Conservation (phyloP, 768 basidiomycete genomes). For the Russula abietina region DNA sequence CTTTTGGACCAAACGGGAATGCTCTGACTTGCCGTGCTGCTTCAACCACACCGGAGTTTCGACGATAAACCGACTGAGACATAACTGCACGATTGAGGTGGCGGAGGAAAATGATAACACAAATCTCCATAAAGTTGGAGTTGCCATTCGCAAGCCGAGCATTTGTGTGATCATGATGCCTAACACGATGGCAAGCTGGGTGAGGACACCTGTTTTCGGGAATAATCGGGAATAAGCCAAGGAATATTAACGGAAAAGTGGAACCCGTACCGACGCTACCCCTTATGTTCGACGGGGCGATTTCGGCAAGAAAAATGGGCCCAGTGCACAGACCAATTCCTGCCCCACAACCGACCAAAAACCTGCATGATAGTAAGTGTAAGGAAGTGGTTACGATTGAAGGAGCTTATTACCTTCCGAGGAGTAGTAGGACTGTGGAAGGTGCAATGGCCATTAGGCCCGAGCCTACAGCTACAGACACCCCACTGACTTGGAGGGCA, state of each 20-base stretch:
- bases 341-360: conserved; percentile 63
- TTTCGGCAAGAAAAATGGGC: conserved; percentile 81
- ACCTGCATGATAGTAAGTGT: conserved; percentile 34
- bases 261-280: conserved; percentile 60
- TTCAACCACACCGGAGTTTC: conserved; percentile 72
- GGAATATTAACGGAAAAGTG: neutral
- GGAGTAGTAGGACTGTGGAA: conserved; percentile 46
- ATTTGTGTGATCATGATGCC: conserved; percentile 84
- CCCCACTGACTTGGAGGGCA: conserved; percentile 54
- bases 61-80: conserved; percentile 47
- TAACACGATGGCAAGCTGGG: conserved; percentile 76
- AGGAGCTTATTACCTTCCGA: conserved; percentile 54
- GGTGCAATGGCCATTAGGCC: conserved; percentile 59
- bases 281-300: conserved; percentile 70
- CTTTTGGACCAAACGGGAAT: conserved; percentile 40
- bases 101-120: conserved; percentile 59
- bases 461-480: conserved; percentile 52
- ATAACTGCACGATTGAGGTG: conserved; percentile 51
- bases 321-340: conserved; percentile 73
- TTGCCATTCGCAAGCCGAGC: conserved; percentile 65
- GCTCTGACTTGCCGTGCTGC: conserved; percentile 43
- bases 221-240: neutral
- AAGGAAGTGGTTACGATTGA: neutral
- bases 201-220: conserved; percentile 55
- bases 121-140: conserved; percentile 63